These are phyloP conservation scores for Extremus antarcticus DNA, from an alignment of 495 filamentous ascomycete species.

Conservation along the genomic window DNA sequence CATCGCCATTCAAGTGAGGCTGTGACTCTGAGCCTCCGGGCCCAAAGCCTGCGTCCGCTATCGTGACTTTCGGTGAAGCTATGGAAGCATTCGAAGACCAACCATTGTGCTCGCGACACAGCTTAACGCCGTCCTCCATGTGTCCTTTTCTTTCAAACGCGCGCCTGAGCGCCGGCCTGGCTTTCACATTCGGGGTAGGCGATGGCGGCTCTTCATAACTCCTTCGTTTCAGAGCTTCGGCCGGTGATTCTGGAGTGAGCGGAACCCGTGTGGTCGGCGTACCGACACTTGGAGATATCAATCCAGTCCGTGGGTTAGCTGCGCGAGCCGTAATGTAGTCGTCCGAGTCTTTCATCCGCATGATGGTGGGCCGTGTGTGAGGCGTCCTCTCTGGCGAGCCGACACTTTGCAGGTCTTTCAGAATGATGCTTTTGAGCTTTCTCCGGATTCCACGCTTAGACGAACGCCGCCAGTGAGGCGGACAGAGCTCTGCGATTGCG, in stretches of 20 bases:
- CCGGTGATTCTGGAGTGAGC: constrained; percentile 11
- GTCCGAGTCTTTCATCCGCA: constrained; percentile 22
- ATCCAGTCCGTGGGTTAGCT: constrained; percentile 20
- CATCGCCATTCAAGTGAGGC: not conserved
- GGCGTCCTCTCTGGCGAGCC: not conserved
- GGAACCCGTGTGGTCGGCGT: not conserved
- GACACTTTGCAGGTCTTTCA: constrained; percentile 1
- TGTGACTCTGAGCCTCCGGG: not conserved
- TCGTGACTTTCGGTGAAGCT: constrained; percentile 6
- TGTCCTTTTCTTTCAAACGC: constrained; percentile 10
- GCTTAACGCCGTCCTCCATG: not conserved
- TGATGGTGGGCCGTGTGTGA: not conserved
- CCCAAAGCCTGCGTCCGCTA: not conserved
- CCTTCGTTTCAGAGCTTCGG: constrained; percentile 4
- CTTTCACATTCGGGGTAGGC: not conserved
- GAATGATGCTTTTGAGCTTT: constrained; percentile 4
- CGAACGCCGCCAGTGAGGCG: constrained; percentile 10
- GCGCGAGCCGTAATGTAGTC: constrained; percentile 23
- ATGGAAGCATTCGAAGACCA: constrained; percentile 5
- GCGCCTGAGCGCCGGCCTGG: constrained; percentile 3
- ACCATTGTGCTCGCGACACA: constrained; percentile 3
- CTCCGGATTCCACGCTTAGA: not conserved
- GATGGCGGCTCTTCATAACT: not conserved
- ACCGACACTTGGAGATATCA: constrained; percentile 16
- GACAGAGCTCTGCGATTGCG: constrained; percentile 3